Base-by-base conservation (phyloP, 345 rosid genomes). In the Rhodamnia rubescens region DNA sequence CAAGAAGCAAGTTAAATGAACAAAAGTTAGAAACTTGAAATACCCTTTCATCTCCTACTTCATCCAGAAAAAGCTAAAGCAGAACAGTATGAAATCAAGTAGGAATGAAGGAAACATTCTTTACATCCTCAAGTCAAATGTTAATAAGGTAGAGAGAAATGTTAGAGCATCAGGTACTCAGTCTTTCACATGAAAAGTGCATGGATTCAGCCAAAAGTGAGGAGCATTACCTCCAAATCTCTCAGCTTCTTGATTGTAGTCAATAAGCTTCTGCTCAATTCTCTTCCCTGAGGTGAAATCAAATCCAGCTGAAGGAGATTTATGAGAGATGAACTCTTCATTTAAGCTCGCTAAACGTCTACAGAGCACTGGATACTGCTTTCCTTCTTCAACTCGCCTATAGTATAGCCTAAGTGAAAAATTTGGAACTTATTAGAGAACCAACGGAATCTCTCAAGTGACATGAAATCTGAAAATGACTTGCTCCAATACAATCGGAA, bases 221-320 rank as follows among this genome's bases (percentile, higher is more conserved):
- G 56, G 15, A 22, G 16, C 24, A 18, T 82, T 61, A 97, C 99
- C 99, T 92, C 99, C 98, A 90, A 97, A 96, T 91, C 98, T 95
- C 89, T 93, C 92, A n/a, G 99, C 98, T 90, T 97, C 99, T 57
- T 89, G 93, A 90, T 96, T 97, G 88, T 96, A 95, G 91, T 97
- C 99, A 90, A 97, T 87, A 86, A 97, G 91, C 92, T 96, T 96
- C 90, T 93, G 99, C 89, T 96, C 99, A 92, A 96, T 97, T 89
- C 89, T 95, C 91, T 89, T 93, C 82, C 99, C 99, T 57, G 98
- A 93, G 6, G 90, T 88, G 85, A 92, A 97, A 92, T 97, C 99
- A 89, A 97, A 97, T 44, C 98, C 99, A 8, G 94, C 90, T 8
- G 90, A 89, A 18, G 99, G 96, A 83, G 93, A 93, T 53, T 93